Evolutionary conservation across 108 stramenopile species (phyloP), one percentile per base, ranked within the genome.

Genomic region (Nitzschia putrida): DNA sequence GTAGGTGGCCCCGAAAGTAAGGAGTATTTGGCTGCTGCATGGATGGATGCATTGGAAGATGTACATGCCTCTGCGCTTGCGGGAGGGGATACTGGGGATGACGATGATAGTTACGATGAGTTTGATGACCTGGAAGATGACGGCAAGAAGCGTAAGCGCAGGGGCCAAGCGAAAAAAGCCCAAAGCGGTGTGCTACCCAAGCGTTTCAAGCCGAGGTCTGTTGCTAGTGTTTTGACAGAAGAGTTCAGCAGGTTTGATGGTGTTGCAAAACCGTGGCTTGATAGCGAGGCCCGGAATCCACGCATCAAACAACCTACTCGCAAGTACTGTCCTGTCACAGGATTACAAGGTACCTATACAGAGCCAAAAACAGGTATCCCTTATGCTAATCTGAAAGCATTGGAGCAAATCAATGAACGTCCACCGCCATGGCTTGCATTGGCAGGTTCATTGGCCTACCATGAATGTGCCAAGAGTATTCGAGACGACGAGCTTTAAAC

Each of bases 301-400:
- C 53, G 66, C 6, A n/a, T 18, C 14, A 14, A 63, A 40, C 53
- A 29, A 37, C 88, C 89, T 20, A 18, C 72, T 16, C 77, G 93
- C 16, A 91, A 91, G 65, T 90, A 82, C 61, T 94, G 93, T 68
- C 87, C 93, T 11, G 93, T 90, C 21, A 89, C 89, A 10, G 93
- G 93, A 9, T 61, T 91, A 44, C 65, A 80, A 51, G 93, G 88
- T 0, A 77, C 72, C 20, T 89, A 91, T 50, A 85, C 79, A 7
- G 93, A 94, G 44, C 93, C 93, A 0, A 91, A 91, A 63, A 88
- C 69, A 37, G 79, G 85, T 38, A 83, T 94, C n/a, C 80, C 88
- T 4, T 94, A 85, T 71, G 88, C 93, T 8, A 85, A 81, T 38
- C 60, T 91, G 57, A 72, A 73, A 57, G 93, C 90, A 18, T 70